These are phyloP conservation scores for Rhizophagus prolifer DNA, from an alignment of 192 early-diverging fungal species.

Conservation along the genomic window DNA sequence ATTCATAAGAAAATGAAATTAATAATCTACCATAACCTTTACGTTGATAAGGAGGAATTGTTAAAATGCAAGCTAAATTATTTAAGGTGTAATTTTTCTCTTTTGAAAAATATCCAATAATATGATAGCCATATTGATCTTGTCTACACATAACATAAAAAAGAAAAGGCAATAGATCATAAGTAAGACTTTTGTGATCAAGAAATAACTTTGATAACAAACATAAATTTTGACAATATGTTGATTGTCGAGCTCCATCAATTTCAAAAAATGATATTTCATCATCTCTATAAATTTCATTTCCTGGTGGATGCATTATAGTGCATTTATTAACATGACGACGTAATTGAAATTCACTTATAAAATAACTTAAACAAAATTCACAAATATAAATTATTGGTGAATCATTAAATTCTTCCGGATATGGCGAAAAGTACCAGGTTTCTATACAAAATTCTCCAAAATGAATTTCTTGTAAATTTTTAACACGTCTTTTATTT, in stretches of 20 bases:
- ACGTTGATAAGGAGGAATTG: slow-evolving; percentile 93
- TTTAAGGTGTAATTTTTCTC: slow-evolving; percentile 94
- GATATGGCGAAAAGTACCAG: slow-evolving; percentile 99
- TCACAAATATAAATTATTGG: slow-evolving; percentile 89
- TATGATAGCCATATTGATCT: slow-evolving; percentile 82
- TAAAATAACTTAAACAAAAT: slow-evolving; percentile 87
- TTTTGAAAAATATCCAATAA: slow-evolving; percentile 98
- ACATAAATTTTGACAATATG: slow-evolving; percentile 94
- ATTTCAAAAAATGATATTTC: slow-evolving; percentile 94
- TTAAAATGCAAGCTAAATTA: slow-evolving; percentile 97
- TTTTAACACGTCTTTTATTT: slow-evolving; percentile 90
- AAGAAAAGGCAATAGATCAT: slow-evolving; percentile 96
- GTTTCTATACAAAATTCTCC: slow-evolving; percentile 87
- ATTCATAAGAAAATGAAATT: slow-evolving; percentile 93
- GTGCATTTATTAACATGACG: slow-evolving; percentile 86
- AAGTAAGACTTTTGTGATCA: slow-evolving; percentile 98
- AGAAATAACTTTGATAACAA: slow-evolving; percentile 94
- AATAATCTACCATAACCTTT: slow-evolving; percentile 92
- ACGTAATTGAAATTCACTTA: slow-evolving; percentile 66
- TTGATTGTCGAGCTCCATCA: slow-evolving; percentile 87
- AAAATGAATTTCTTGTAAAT: slow-evolving; percentile 89
- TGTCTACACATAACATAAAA: slow-evolving; percentile 92
- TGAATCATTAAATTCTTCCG: slow-evolving; percentile 78
- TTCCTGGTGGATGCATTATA: slow-evolving; percentile 92
- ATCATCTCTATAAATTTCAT: slow-evolving; percentile 95